Evolutionary conservation across 257 asterid genomes (phyloP).

Genomic region (Paraleonurus japonicus): DNA sequence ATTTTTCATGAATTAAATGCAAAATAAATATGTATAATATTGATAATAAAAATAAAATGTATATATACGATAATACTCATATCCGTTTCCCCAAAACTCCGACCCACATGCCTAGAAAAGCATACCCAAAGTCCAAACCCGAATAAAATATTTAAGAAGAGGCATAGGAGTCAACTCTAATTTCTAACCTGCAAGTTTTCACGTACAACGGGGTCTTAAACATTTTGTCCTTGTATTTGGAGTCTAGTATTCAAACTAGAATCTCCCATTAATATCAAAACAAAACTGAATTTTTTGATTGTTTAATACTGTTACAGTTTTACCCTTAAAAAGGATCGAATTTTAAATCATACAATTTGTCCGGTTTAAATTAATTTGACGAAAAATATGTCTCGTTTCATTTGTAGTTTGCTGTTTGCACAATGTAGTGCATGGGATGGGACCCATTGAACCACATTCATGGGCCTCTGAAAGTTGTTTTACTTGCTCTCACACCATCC

Average conservation of each 20-base stretch:
- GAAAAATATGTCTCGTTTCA: background rate
- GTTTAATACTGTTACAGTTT: background rate
- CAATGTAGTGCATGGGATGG: background rate
- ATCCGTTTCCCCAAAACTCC: too few relatives aligned
- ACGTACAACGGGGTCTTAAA: background rate
- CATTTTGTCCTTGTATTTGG: conserved; percentile 36
- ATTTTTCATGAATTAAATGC: too few relatives aligned
- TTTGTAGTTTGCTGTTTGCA: background rate
- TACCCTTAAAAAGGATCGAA: background rate
- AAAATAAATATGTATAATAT: too few relatives aligned
- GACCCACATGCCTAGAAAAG: background rate
- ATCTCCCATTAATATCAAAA: conserved; percentile 25
- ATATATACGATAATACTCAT: too few relatives aligned
- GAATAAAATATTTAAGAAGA: background rate
- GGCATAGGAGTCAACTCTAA: conserved; percentile 20
- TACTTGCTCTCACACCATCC: background rate
- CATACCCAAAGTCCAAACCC: background rate
- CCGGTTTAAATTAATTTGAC: background rate
- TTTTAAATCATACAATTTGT: background rate
- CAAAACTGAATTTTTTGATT: background rate
- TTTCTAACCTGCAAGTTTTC: conserved; percentile 7
- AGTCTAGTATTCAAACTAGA: conserved; percentile 26
- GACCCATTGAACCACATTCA: background rate
- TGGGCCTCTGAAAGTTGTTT: background rate
- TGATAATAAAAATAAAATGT: too few relatives aligned